These are phyloP conservation scores for Solanum corneliomulleri DNA, from an alignment of 257 asterid genomes.

Conservation along the genomic window DNA sequence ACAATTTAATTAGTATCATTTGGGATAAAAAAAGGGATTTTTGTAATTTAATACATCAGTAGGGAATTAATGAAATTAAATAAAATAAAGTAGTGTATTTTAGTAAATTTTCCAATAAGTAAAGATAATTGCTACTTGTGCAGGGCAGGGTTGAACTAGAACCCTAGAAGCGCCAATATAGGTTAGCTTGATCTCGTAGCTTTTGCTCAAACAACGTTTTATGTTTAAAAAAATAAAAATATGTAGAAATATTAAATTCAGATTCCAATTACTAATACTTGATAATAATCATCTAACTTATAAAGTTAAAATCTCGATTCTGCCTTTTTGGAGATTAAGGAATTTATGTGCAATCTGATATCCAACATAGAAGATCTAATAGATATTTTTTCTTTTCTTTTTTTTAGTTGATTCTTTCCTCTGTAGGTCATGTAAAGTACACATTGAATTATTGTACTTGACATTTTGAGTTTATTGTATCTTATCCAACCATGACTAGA, in stretches of 20 bases:
- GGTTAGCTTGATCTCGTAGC: neutral
- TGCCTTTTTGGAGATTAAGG: neutral
- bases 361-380: too few relatives aligned
- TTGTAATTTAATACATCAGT: too few relatives aligned
- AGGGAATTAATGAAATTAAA: too few relatives aligned
- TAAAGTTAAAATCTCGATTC: too few relatives aligned
- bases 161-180: neutral
- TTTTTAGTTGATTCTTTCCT: neutral
- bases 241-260: too few relatives aligned
- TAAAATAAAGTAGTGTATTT: too few relatives aligned
- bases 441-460: neutral
- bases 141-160: neutral
- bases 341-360: too few relatives aligned
- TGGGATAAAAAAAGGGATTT: too few relatives aligned
- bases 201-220: neutral
- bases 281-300: neutral
- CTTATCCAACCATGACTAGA: neutral
- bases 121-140: neutral
- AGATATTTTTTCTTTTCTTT: neutral
- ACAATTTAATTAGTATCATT: too few relatives aligned
- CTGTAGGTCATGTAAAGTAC: neutral
- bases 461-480: neutral
- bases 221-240: too few relatives aligned
- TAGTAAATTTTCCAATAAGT: too few relatives aligned
- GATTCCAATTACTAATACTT: neutral